Evolutionary conservation across 305 asterid genomes (phyloP).

Genomic region (Andrographis paniculata): DNA sequence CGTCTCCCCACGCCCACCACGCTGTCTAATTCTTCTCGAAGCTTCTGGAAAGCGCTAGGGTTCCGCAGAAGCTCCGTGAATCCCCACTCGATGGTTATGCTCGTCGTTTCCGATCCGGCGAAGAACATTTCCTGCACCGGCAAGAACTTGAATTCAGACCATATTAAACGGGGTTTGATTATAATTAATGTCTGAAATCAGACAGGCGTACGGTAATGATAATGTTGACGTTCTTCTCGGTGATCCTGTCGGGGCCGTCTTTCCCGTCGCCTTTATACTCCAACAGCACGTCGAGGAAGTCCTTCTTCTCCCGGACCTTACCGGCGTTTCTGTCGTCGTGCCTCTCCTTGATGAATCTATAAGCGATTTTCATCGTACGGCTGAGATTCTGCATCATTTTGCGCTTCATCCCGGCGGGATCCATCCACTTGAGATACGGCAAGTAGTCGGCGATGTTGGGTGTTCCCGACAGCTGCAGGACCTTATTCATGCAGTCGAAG

Average conservation of each 20-base stretch:
- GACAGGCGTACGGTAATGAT: conserved; percentile 30
- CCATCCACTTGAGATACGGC: conserved; percentile 37
- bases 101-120: conserved; percentile 56
- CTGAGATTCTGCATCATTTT: conserved; percentile 17
- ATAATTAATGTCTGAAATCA: too few species aligned
- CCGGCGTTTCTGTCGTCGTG: conserved; percentile 31
- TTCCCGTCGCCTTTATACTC: conserved; percentile 52
- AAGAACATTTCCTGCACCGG: conserved; percentile 46
- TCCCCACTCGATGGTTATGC: conserved; percentile 57
- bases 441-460: conserved; percentile 48
- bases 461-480: conserved; percentile 37
- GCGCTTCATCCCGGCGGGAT: conserved; percentile 41
- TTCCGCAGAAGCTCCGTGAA: conserved; percentile 49
- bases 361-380: conserved; percentile 31
- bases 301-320: conserved; percentile 35
- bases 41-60: conserved; percentile 35
- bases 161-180: too few species aligned
- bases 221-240: conserved; percentile 38
- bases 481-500: conserved; percentile 41
- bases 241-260: conserved; percentile 41
- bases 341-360: conserved; percentile 41
- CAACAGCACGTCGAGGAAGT: conserved; percentile 51
- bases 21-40: conserved; percentile 38
- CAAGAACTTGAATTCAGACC: too few species aligned
- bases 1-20: conserved; percentile 30